Evolutionary conservation across 805 yeast species (phyloP).

Genomic region (Monosporozyma siamensis): DNA sequence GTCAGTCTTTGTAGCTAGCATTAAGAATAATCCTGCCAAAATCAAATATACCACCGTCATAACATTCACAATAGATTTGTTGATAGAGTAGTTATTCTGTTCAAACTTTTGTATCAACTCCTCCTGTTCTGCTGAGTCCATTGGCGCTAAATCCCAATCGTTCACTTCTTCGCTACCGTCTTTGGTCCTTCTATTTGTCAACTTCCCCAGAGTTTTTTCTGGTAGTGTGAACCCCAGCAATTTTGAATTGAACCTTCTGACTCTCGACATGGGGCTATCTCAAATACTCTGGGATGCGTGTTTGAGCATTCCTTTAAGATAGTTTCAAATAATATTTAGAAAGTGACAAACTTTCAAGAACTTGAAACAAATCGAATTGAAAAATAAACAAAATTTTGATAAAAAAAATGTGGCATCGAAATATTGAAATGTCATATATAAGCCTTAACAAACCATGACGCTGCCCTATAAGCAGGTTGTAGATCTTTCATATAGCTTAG

Average conservation of each 20-base stretch:
- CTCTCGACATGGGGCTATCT: constrained; percentile 23
- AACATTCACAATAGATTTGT: constrained; percentile 14
- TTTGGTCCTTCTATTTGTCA: not conserved
- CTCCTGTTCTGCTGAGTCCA: constrained; percentile 29
- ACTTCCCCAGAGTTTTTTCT: not conserved
- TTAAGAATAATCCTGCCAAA: constrained; percentile 19
- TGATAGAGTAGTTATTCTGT: constrained; percentile 13
- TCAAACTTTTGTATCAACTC: constrained; percentile 22
- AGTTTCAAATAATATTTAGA: too few relatives aligned
- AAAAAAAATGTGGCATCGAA: too few relatives aligned
- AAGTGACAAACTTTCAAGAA: too few relatives aligned
- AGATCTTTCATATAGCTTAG: constrained; percentile 15
- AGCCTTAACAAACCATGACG: too few relatives aligned
- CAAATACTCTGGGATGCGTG: too few relatives aligned
- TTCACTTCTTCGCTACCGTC: constrained; percentile 8
- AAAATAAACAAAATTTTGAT: too few relatives aligned
- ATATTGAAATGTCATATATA: too few relatives aligned
- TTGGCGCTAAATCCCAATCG: constrained; percentile 13
- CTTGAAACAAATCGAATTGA: too few relatives aligned
- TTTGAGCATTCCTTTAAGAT: too few relatives aligned
- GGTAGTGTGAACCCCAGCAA: constrained; percentile 7
- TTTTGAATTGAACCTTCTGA: constrained; percentile 15
- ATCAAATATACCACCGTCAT: constrained; percentile 16
- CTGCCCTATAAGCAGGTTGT: constrained; percentile 17
- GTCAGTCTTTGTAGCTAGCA: constrained; percentile 13